Percentiles rank a stretch among this genome's conserved stretches.
These are phyloP conservation scores for Aspergillus persii DNA, from an alignment of 2,329 filamentous ascomycete species.

Conservation along the genomic window DNA sequence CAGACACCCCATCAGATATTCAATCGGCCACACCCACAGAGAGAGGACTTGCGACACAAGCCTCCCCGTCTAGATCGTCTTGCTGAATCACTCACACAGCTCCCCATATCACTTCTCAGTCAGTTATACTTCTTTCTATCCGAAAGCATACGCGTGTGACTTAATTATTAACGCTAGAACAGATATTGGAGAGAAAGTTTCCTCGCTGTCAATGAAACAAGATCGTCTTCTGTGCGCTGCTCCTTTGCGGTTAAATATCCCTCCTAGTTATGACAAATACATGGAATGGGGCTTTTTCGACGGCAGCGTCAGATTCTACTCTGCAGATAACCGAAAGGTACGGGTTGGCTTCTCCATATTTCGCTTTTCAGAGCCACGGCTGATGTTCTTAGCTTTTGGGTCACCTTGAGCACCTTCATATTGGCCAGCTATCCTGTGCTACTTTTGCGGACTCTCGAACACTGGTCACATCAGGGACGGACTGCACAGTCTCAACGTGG, in stretches of 20 bases:
- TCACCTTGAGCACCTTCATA: conserved; percentile 89
- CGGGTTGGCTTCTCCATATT: neutral
- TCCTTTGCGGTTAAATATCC: conserved; percentile 81
- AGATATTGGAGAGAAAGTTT: conserved; percentile 73
- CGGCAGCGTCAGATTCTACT: conserved; percentile 87
- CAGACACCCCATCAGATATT: conserved; percentile 97
- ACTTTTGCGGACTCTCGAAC: conserved; percentile 87
- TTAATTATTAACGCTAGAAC: conserved; percentile 10
- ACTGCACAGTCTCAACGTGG: conserved; percentile 88
- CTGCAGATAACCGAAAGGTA: conserved; percentile 75
- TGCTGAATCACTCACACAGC: conserved; percentile 70
- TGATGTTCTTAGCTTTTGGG: conserved; percentile 59
- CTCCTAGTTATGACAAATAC: conserved; percentile 82
- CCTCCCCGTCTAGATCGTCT: conserved; percentile 72
- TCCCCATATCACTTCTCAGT: conserved; percentile 75
- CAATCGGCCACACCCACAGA: conserved; percentile 71
- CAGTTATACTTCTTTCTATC: conserved; percentile 20
- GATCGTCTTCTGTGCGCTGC: conserved; percentile 82
- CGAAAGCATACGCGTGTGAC: neutral
- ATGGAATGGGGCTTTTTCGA: conserved; percentile 96
- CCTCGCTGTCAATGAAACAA: conserved; percentile 72
- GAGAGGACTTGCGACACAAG: conserved; percentile 66
- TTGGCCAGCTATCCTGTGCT: conserved; percentile 80
- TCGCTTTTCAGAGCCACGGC: neutral
- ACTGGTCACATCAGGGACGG: conserved; percentile 85